These are phyloP conservation scores for Dichotomopilus funicola DNA, from an alignment of 2,329 filamentous ascomycete species.

Conservation along the genomic window DNA sequence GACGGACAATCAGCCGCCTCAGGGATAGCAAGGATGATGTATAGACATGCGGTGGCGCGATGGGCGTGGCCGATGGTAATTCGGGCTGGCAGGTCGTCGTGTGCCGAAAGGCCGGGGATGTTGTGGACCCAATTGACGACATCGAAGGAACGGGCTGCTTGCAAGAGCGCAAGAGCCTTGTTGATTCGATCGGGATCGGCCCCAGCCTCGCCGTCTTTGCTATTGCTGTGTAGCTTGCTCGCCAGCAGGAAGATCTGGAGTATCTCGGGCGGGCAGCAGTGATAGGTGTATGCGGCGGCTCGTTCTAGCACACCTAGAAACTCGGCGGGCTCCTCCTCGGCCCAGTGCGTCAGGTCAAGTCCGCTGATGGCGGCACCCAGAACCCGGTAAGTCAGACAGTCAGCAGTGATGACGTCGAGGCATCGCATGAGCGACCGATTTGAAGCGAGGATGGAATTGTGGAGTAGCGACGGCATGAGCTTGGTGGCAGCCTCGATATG, in stretches of 20 bases:
- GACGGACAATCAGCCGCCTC: neutral
- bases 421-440: conserved; percentile 30
- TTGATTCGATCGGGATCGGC: neutral
- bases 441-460: conserved; percentile 12
- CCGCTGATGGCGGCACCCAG: conserved; percentile 39
- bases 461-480: conserved; percentile 36
- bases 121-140: conserved; percentile 36
- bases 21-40: conserved; percentile 35
- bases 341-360: conserved; percentile 23
- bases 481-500: conserved; percentile 41
- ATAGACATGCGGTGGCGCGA: conserved; percentile 40
- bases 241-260: conserved; percentile 39
- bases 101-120: conserved; percentile 30
- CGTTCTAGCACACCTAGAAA: conserved; percentile 34
- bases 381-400: conserved; percentile 45
- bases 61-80: conserved; percentile 39
- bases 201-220: too few species aligned
- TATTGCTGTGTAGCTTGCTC: conserved; percentile 31
- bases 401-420: conserved; percentile 41
- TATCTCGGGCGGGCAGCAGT: conserved; percentile 40
- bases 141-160: conserved; percentile 35
- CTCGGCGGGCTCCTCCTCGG: conserved; percentile 33
- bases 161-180: conserved; percentile 23
- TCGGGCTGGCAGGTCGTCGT: conserved; percentile 33
- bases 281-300: conserved; percentile 40